Evolutionary conservation across 257 asterid species (phyloP).

Genomic region (Parsonsia alboflavescens): DNA sequence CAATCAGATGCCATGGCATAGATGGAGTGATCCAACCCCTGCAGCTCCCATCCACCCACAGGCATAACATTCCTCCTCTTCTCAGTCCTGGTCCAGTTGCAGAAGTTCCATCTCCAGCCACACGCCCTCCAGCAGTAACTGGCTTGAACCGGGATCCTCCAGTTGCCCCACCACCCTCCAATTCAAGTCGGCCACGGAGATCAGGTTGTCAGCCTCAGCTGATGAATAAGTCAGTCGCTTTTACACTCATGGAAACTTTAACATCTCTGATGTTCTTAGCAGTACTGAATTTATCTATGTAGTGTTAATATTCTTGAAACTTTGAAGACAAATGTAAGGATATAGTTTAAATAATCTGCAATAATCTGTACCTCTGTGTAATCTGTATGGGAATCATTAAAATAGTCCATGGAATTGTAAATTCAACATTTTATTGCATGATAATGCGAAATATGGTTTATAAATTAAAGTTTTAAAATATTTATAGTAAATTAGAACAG

Average conservation of each 20-base stretch:
- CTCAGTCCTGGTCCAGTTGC: neutral
- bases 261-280: neutral
- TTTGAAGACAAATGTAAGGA: too few species aligned
- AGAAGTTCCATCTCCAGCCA: conserved; percentile 1
- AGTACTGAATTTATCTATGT: neutral
- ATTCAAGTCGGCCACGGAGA: conserved; percentile 2
- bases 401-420: too few species aligned
- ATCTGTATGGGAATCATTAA: too few species aligned
- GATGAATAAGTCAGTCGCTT: neutral
- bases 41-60: neutral
- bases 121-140: neutral
- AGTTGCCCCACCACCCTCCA: neutral
- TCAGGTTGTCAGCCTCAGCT: conserved; percentile 2
- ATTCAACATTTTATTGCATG: too few species aligned
- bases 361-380: too few species aligned
- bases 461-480: too few species aligned
- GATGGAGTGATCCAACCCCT: conserved; percentile 48
- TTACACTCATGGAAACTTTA: neutral
- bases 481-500: too few species aligned
- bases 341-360: too few species aligned
- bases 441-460: too few species aligned
- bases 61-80: neutral
- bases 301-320: too few species aligned
- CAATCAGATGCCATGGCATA: conserved; percentile 73
- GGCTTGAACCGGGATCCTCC: neutral